Conservation (phyloP, 140 eudicot species). For the Erigeron philadelphicus region DNA sequence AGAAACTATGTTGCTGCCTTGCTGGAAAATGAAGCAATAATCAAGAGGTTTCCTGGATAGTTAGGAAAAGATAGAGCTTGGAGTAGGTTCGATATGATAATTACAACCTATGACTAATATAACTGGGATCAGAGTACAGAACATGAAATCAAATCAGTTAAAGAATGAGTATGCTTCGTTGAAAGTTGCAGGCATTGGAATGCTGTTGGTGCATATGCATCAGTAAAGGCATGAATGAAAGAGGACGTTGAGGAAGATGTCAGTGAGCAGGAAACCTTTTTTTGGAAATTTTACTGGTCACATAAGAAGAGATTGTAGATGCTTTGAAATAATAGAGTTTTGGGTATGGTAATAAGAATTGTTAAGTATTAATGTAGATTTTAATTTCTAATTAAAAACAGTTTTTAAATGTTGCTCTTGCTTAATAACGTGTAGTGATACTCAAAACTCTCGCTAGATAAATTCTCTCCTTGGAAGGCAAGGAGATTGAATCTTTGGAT, state of each 20-base stretch:
- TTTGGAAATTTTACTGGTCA: too few species aligned
- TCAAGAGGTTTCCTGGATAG: not conserved
- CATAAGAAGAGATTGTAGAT: too few species aligned
- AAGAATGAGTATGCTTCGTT: not conserved
- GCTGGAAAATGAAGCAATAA: not conserved
- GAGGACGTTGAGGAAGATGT: too few species aligned
- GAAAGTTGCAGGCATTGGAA: not conserved
- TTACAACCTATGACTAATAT: not conserved
- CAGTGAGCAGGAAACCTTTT: too few species aligned
- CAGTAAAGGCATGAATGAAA: not conserved
- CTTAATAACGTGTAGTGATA: not conserved
- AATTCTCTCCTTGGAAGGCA: not conserved
- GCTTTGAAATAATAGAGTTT: too few species aligned
- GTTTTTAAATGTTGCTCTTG: not conserved
- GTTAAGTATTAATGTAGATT: not conserved
- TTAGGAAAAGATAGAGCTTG: not conserved
- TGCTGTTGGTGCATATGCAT: not conserved
- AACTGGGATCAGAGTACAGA: not conserved
- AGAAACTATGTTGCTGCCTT: not conserved
- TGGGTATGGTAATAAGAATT: too few species aligned
- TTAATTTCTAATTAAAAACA: not conserved
- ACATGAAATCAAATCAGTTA: not conserved
- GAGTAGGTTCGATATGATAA: not conserved
- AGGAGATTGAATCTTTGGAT: not conserved
- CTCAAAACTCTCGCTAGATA: not conserved